phyloP scores from a whole-genome alignment of 1,139 yeast species.

The Yamadazyma trypodendri region DNA sequence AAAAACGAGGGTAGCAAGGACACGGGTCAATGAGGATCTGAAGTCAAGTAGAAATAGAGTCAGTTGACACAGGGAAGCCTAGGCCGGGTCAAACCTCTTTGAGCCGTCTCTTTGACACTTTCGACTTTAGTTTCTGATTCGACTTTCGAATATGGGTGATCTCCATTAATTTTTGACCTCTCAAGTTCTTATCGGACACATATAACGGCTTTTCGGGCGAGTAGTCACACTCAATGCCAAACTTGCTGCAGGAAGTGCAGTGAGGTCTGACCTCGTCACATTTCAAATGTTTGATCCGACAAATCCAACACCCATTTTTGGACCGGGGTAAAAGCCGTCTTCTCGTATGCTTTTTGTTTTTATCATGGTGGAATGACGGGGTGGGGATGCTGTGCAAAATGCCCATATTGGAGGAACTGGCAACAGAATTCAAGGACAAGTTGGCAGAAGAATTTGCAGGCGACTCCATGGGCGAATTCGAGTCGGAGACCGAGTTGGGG shows the following conservation, averaged over 20 bases:
- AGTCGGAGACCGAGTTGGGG: slow-evolving; percentile 9
- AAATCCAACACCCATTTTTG: slow-evolving; percentile 50
- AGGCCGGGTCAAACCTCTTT: slow-evolving; percentile 1
- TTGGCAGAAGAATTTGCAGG: neutral
- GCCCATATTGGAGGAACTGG: slow-evolving; percentile 1
- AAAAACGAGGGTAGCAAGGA: neutral
- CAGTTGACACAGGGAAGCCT: too few relatives aligned
- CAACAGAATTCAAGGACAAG: too few relatives aligned
- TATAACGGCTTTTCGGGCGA: slow-evolving; percentile 42
- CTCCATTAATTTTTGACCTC: slow-evolving; percentile 34
- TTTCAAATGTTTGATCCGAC: slow-evolving; percentile 50
- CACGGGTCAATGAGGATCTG: too few relatives aligned
- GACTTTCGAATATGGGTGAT: slow-evolving; percentile 33
- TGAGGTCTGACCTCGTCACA: slow-evolving; percentile 44
- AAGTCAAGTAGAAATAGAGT: too few relatives aligned
- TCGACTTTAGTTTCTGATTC: slow-evolving; percentile 19
- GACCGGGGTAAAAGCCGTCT: slow-evolving; percentile 44
- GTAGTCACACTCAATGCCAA: slow-evolving; percentile 47
- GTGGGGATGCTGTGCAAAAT: slow-evolving; percentile 1
- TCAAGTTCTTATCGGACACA: slow-evolving; percentile 37
- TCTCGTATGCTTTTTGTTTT: slow-evolving; percentile 34
- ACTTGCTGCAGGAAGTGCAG: slow-evolving; percentile 39
- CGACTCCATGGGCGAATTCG: too few relatives aligned
- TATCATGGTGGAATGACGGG: neutral
- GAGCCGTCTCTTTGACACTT: slow-evolving; percentile 10